Base-by-base conservation (phyloP, 2,329 filamentous ascomycete species). In the Alternaria sp. region DNA sequence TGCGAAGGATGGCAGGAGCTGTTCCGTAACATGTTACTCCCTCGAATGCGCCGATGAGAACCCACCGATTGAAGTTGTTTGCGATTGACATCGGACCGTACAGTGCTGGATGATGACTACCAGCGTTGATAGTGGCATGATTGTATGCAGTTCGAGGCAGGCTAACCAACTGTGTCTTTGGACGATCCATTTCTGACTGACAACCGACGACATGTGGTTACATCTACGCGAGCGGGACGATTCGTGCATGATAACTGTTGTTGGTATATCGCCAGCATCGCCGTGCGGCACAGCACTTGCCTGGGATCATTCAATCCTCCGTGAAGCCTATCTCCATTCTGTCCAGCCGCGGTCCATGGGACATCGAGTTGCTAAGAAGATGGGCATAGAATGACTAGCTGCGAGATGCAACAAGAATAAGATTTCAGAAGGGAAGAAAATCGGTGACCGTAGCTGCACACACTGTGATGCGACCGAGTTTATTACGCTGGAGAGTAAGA, bases 1-100 rank as follows among this genome's bases (percentile, higher is more conserved):
- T 66, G 63, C 60, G 33, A 48, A 54, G 9, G 28, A 42, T 29
- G 33, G 24, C 42, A 60, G 31, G 42, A 50, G 49, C 13, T 21
- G 45, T 41, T 44, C 42, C 40, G 37, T 50, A 44, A 48, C 48
- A 39, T 54, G 52, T 52, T 36, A 45, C 17, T 40, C 46, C 48
- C 51, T 17, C 29, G 44, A 45, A 33, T 24, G 29, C 29, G 44
- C 44, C 44, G 44, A 46, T 34, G 21, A 24, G 44, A 34, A 17
- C 37, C 39, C 44, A 48, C 29, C 41, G 21, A 41, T 29, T 48
- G 46, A 46, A 56, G 21, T 54, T 8, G 37, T 17, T 13, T 39
- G 42, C 37, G 28, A 23, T 40, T 29, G 37, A 48, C 41, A 28
- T 40, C 28, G 49, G 31, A 28, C 41, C 17, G 44, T 28, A 24